These are phyloP conservation scores for Lentinula novae-zelandiae DNA, from an alignment of 1,284 basidiomycete species.

Conservation along the genomic window DNA sequence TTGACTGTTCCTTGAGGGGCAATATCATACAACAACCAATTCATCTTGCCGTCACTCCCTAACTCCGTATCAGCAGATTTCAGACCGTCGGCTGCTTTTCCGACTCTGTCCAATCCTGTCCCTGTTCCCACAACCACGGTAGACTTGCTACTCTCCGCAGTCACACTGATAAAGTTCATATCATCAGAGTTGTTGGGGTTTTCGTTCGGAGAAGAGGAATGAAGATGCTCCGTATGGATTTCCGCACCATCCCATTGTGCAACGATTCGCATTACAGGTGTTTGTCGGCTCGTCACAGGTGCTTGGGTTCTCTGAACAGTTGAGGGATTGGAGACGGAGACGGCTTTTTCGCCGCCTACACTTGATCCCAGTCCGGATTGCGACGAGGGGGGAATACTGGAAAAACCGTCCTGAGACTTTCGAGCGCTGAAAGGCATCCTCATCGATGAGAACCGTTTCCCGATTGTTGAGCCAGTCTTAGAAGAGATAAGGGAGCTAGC, in stretches of 20 bases:
- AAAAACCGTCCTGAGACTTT: not conserved
- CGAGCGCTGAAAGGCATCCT: not conserved
- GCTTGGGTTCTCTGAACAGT: not conserved
- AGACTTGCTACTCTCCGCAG: not conserved
- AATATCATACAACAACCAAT: constrained; percentile 26
- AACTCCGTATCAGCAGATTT: constrained; percentile 7
- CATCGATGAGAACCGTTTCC: not conserved
- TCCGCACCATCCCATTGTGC: constrained; percentile 32
- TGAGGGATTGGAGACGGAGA: not conserved
- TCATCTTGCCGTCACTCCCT: constrained; percentile 29
- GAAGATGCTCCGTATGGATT: not conserved
- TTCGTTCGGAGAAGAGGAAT: not conserved
- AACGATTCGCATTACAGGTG: constrained; percentile 3
- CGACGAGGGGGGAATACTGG: constrained; percentile 17
- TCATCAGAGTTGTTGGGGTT: not conserved
- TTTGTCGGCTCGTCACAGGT: not conserved
- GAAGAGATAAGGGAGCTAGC: not conserved
- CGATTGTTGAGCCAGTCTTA: not conserved
- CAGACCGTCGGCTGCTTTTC: constrained; percentile 4
- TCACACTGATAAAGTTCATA: not conserved
- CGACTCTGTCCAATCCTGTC: constrained; percentile 15
- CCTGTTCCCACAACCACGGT: constrained; percentile 6
- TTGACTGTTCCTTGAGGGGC: constrained; percentile 26
- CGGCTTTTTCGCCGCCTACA: not conserved
- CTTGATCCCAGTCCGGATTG: not conserved